A percentile compares a stretch with the other conserved stretches of the same genome.
These are phyloP conservation scores for Penicillium brasilianum DNA, from an alignment of 2,329 filamentous ascomycete genomes.

Conservation along the genomic window DNA sequence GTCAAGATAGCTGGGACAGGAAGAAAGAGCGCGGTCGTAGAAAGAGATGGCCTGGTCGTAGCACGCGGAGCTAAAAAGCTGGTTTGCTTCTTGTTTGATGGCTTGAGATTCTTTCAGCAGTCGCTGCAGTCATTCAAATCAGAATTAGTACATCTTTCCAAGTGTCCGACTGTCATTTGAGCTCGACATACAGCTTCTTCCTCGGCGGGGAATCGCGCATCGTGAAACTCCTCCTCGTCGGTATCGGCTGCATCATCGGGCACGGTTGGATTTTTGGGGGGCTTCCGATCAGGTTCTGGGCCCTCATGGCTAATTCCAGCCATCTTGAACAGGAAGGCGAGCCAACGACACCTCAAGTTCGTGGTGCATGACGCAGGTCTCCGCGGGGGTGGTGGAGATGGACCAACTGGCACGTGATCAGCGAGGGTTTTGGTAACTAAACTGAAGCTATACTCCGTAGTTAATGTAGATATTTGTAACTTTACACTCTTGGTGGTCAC, in stretches of 20 bases:
- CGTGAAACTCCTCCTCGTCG: slow-evolving; percentile 48
- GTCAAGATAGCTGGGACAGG: slow-evolving; percentile 82
- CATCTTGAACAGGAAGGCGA: slow-evolving; percentile 31
- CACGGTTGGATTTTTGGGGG: slow-evolving; percentile 15
- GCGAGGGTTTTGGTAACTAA: too few species aligned
- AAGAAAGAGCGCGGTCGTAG: slow-evolving; percentile 79
- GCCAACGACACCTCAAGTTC: not conserved
- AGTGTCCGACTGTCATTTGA: not conserved
- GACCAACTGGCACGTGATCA: not conserved
- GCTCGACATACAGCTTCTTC: slow-evolving; percentile 52
- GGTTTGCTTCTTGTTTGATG: slow-evolving; percentile 77
- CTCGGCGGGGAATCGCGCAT: slow-evolving; percentile 51
- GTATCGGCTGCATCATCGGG: slow-evolving; percentile 39
- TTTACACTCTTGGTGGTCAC: too few species aligned
- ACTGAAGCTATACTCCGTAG: too few species aligned
- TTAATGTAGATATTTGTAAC: too few species aligned
- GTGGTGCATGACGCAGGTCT: not conserved
- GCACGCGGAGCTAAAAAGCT: slow-evolving; percentile 72
- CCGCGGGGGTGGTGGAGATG: not conserved
- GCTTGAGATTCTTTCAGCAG: slow-evolving; percentile 73
- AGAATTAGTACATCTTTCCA: slow-evolving; percentile 8
- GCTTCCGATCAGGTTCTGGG: slow-evolving; percentile 3
- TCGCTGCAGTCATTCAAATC: slow-evolving; percentile 50
- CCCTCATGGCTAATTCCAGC: not conserved
- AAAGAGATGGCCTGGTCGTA: slow-evolving; percentile 79